These are phyloP conservation scores for Bryum argenteum DNA, from an alignment of 225 moss, liverwort and hornwort genomes.

Conservation along the genomic window DNA sequence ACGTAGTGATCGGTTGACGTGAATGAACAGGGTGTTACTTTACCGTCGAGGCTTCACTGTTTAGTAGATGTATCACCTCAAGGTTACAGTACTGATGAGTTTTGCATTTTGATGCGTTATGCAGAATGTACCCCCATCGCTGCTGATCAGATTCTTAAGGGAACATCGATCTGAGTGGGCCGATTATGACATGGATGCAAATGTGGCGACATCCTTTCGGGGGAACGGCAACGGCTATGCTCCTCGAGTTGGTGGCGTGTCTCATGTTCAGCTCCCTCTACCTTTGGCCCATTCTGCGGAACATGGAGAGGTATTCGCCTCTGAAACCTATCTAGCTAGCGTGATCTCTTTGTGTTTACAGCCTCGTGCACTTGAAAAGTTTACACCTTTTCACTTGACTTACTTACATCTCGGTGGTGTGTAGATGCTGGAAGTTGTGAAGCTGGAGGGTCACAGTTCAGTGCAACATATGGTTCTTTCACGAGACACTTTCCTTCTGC, in stretches of 20 bases:
- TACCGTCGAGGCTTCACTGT: neutral
- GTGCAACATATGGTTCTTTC: slow-evolving; percentile 76
- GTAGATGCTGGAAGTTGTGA: slow-evolving; percentile 91
- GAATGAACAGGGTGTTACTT: neutral
- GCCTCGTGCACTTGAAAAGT: neutral
- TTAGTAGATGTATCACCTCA: neutral
- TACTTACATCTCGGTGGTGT: slow-evolving; percentile 6
- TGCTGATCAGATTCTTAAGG: slow-evolving; percentile 60
- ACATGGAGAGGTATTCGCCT: slow-evolving; percentile 78
- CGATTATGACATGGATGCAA: slow-evolving; percentile 70
- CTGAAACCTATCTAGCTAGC: neutral
- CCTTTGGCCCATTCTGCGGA: slow-evolving; percentile 86
- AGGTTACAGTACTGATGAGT: neutral
- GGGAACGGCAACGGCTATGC: slow-evolving; percentile 69
- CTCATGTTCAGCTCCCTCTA: slow-evolving; percentile 80
- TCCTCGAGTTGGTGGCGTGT: slow-evolving; percentile 66
- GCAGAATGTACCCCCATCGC: slow-evolving; percentile 68
- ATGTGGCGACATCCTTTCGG: slow-evolving; percentile 84
- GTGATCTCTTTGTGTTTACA: neutral
- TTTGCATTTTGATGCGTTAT: neutral
- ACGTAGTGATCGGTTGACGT: neutral
- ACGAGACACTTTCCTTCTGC: slow-evolving; percentile 79
- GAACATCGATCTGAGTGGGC: slow-evolving; percentile 74
- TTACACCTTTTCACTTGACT: neutral
- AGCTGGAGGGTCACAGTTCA: slow-evolving; percentile 81